These are phyloP conservation scores for Musa beccarii DNA, from an alignment of 176 grass and related monocot genomes.

Conservation along the genomic window DNA sequence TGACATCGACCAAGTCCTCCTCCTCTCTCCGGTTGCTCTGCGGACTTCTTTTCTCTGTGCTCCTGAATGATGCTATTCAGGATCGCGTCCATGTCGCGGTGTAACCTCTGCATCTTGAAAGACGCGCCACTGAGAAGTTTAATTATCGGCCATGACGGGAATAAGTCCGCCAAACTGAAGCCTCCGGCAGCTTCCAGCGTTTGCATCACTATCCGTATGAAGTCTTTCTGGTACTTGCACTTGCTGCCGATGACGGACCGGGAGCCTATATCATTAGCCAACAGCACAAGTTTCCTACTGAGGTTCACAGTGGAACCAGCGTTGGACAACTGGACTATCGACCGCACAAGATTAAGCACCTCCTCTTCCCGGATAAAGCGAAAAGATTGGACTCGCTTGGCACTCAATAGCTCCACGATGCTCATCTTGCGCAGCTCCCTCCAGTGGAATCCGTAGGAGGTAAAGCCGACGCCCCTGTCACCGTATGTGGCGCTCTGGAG, in stretches of 20 bases:
- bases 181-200: background rate
- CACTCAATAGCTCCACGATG: constrained; percentile 31
- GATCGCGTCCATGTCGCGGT: background rate
- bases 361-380: constrained; percentile 23
- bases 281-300: background rate
- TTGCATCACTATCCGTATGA: background rate
- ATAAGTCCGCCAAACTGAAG: background rate
- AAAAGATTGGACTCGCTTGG: constrained; percentile 27
- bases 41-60: background rate
- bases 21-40: background rate
- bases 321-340: background rate
- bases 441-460: constrained; percentile 46
- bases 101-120: background rate
- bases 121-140: background rate
- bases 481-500: constrained; percentile 14
- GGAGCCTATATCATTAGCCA: background rate
- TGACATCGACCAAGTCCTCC: background rate
- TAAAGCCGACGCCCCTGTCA: constrained; percentile 33
- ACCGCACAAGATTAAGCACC: constrained; percentile 8
- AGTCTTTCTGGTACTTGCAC: constrained; percentile 19
- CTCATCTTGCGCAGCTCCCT: constrained; percentile 41
- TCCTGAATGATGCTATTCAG: background rate
- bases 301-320: background rate
- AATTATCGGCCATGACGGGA: background rate
- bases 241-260: constrained; percentile 13